These are phyloP conservation scores for Macrocybe gigantea DNA, from an alignment of 768 basidiomycete genomes.

Conservation along the genomic window DNA sequence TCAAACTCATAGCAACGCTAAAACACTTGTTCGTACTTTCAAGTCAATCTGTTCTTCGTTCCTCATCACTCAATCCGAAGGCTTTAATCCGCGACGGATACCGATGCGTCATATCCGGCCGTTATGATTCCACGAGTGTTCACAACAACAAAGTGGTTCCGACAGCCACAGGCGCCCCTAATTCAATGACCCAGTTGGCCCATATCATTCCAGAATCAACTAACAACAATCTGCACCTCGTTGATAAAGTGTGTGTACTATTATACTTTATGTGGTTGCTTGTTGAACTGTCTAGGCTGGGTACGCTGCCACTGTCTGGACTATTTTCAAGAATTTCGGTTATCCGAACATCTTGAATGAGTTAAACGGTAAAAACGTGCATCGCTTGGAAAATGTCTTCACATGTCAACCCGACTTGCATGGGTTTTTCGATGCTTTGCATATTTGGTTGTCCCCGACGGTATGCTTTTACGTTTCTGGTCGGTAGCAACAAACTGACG, in stretches of 20 bases:
- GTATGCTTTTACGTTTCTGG: too few species aligned
- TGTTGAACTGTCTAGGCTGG: neutral
- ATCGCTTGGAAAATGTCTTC: slow-evolving; percentile 19
- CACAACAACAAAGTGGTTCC: too few species aligned
- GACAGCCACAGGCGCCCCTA: neutral
- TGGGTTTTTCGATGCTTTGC: slow-evolving; percentile 8
- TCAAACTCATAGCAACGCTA: slow-evolving; percentile 3
- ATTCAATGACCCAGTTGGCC: slow-evolving; percentile 2
- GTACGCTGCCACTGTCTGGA: slow-evolving; percentile 10
- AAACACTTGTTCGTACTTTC: slow-evolving; percentile 1
- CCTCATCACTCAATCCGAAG: slow-evolving; percentile 1
- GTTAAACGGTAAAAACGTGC: slow-evolving; percentile 18
- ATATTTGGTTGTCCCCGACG: slow-evolving; percentile 12
- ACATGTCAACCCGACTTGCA: slow-evolving; percentile 8
- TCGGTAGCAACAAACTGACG: too few species aligned
- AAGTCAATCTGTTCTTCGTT: neutral
- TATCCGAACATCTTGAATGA: slow-evolving; percentile 2
- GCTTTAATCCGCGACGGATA: slow-evolving; percentile 7
- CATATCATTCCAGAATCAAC: slow-evolving; percentile 9
- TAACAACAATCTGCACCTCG: too few species aligned
- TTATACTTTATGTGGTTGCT: too few species aligned
- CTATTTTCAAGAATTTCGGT: slow-evolving; percentile 11
- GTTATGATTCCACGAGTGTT: slow-evolving; percentile 1
- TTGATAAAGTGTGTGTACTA: too few species aligned
- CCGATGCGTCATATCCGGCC: slow-evolving; percentile 6